Evolutionary conservation across 2,329 filamentous ascomycete species (phyloP), one percentile per base, ranked within the genome.

Genomic region (Xylariaceae sp.): DNA sequence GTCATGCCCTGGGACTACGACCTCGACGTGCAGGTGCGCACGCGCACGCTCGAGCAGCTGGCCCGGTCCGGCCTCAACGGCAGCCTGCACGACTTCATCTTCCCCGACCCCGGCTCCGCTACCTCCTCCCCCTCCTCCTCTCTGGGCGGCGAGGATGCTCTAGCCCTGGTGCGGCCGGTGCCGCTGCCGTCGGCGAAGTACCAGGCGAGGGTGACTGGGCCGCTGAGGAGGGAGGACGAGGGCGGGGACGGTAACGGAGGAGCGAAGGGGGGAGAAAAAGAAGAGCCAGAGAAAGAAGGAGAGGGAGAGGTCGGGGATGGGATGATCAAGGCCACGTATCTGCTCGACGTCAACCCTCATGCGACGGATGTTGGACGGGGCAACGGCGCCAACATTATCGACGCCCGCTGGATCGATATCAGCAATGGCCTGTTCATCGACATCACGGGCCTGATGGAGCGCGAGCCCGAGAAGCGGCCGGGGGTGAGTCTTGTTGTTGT

Each of bases 1-100:
- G 77, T 85, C 52, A 76, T 89, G 63, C 83, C 84, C 1, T 89
- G 84, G 84, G 85, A 92, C 57, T 83, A 78, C 64, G 86, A 93
- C 56, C 65, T 92, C 29, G 86, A 93, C 57, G 83, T 84, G 0
- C 86, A 92, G 59, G 77, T 92, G 18, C 75, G 77, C 13, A 72
- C 71, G 35, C 62, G 67, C 19, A 88, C 84, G 1, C 66, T 92
- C 29, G 57, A 65, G 22, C 76, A 76, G 56, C 64, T 92, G 17
- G 82, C 69, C 19, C 61, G 75, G 36, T n/a, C n/a, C n/a, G 63
- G 76, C 41, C 69, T 77, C 57, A 92, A 92, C 60, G 72, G 75
- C 46, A 88, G 83, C 2, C 65, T 68, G 24, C 71, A 83, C 57
- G 59, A 63, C 18, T 85, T 77, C 55, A 54, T 52, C 28, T 69